phyloP scores from a whole-genome alignment of 495 filamentous ascomycete genomes.

The Durotheca rogersii region DNA sequence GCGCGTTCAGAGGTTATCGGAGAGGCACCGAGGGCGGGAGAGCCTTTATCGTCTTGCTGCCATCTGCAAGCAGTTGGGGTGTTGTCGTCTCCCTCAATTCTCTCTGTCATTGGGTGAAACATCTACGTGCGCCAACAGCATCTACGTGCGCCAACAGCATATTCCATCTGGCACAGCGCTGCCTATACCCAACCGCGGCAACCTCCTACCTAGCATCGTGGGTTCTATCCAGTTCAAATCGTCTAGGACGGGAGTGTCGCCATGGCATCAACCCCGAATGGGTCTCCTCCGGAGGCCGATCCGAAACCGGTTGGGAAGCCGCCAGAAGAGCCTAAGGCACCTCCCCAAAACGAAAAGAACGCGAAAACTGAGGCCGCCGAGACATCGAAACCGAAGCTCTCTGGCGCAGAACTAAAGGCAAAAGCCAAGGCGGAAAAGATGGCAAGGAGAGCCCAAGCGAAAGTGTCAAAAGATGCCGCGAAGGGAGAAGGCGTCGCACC shows the following conservation, averaged over 20 bases:
- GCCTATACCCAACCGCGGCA: too few species aligned
- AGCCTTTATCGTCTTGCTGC: background rate
- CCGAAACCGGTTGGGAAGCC: slow-evolving; percentile 12
- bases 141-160: too few species aligned
- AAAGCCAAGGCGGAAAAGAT: slow-evolving; percentile 77
- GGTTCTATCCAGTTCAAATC: slow-evolving; percentile 4
- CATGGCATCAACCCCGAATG: slow-evolving; percentile 22
- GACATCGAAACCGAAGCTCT: slow-evolving; percentile 53
- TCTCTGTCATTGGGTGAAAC: background rate
- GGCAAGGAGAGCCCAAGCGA: slow-evolving; percentile 65
- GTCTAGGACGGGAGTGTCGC: background rate
- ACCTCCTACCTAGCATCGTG: background rate
- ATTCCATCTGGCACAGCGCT: too few species aligned
- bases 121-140: too few species aligned
- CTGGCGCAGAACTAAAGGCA: slow-evolving; percentile 71
- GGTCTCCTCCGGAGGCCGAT: slow-evolving; percentile 12
- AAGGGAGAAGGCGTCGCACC: slow-evolving; percentile 34
- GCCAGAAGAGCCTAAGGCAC: slow-evolving; percentile 34
- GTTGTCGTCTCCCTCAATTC: background rate
- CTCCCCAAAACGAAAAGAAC: slow-evolving; percentile 29
- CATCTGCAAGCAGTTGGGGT: too few species aligned
- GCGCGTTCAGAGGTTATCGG: background rate
- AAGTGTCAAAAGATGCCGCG: slow-evolving; percentile 46
- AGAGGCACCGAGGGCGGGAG: background rate
- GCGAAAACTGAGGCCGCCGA: slow-evolving; percentile 19